Evolutionary conservation across 768 basidiomycete species (phyloP).

Genomic region (Lentinula lateritia): DNA sequence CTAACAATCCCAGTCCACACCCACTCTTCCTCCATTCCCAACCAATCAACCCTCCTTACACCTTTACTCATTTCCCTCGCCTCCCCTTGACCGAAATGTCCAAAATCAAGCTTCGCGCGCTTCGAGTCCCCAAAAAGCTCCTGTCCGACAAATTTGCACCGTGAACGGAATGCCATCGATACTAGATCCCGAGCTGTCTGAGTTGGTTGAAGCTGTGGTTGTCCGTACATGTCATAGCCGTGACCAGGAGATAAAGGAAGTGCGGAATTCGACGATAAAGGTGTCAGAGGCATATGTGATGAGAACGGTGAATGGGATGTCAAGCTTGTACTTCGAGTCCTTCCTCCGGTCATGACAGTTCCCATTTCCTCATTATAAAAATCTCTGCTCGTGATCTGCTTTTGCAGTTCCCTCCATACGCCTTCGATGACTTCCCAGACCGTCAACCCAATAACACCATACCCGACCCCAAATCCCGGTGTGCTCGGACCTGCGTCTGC

Average conservation of each 20-base stretch:
- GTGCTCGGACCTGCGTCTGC: conserved; percentile 5
- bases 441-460: conserved; percentile 26
- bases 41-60: conserved; percentile 54
- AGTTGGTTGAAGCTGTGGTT: not conserved
- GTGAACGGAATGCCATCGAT: conserved; percentile 34
- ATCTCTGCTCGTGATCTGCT: conserved; percentile 43
- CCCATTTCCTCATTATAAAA: conserved; percentile 49
- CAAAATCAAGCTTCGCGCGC: not conserved
- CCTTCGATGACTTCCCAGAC: conserved; percentile 49
- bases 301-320: not conserved
- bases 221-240: not conserved
- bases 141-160: conserved; percentile 24
- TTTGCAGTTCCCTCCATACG: conserved; percentile 36
- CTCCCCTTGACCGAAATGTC: not conserved
- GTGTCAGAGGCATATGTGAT: not conserved
- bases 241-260: not conserved
- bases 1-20: conserved; percentile 50
- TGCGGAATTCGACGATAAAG: not conserved
- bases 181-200: conserved; percentile 37
- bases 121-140: not conserved
- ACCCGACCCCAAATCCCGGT: not conserved
- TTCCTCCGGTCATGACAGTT: not conserved
- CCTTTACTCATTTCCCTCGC: conserved; percentile 32
- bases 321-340: not conserved
- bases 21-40: conserved; percentile 37